These are phyloP conservation scores for Fusarium falciforme DNA, from an alignment of 2,329 filamentous ascomycete genomes.

Conservation along the genomic window DNA sequence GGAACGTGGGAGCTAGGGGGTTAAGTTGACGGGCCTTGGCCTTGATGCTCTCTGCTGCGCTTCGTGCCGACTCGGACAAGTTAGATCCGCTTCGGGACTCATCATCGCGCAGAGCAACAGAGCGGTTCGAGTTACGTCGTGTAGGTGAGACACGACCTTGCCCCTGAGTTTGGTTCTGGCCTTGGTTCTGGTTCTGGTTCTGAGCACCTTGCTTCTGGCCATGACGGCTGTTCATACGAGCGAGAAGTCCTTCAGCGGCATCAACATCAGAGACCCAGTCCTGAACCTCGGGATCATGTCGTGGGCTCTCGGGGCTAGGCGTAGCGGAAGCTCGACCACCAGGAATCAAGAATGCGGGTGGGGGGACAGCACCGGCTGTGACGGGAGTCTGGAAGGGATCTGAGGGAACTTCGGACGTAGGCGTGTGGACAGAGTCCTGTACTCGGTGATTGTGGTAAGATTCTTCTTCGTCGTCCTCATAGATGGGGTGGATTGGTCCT, in stretches of 20 bases:
- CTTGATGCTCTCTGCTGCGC: conserved; percentile 55
- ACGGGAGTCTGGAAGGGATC: conserved; percentile 65
- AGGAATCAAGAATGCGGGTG: conserved; percentile 43
- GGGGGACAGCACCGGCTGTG: conserved; percentile 22
- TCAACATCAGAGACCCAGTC: conserved; percentile 69
- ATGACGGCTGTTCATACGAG: conserved; percentile 52
- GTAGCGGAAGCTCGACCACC: conserved; percentile 50
- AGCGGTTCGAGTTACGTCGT: conserved; percentile 51
- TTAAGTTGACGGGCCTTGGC: conserved; percentile 51
- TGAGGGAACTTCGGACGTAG: conserved; percentile 51
- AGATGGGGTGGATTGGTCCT: conserved; percentile 67
- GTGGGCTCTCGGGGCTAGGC: conserved; percentile 55
- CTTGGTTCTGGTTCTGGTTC: neutral
- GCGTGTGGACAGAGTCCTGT: conserved; percentile 45
- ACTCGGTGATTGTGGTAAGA: conserved; percentile 42
- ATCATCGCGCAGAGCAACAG: conserved; percentile 53
- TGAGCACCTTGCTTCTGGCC: conserved; percentile 28
- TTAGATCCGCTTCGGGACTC: conserved; percentile 67
- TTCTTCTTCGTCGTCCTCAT: conserved; percentile 69
- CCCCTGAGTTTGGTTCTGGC: neutral
- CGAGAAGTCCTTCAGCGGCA: conserved; percentile 63
- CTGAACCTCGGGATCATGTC: conserved; percentile 64
- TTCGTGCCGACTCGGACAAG: conserved; percentile 65
- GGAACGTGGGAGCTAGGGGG: conserved; percentile 45
- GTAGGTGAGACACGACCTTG: conserved; percentile 53